Conservation (phyloP, 495 filamentous ascomycete species). For the Lentithecium fluviatile region DNA sequence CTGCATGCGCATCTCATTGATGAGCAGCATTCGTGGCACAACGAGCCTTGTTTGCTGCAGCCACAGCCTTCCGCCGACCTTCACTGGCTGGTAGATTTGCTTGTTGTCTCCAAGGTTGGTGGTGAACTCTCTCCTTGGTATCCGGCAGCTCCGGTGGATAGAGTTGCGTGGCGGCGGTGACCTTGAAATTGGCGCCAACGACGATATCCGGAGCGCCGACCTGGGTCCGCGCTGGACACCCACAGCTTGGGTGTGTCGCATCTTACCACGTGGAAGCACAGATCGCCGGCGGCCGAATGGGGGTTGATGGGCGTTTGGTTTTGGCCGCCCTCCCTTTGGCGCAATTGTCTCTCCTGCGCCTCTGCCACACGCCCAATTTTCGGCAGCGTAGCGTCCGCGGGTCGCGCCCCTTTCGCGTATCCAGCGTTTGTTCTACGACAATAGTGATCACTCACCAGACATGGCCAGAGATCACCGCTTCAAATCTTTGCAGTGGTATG, state of each 20-base stretch:
- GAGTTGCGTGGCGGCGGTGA: background rate
- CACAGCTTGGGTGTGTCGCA: conserved; percentile 10
- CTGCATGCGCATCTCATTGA: conserved; percentile 10
- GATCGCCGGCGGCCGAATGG: conserved; percentile 3
- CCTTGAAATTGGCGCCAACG: conserved; percentile 10
- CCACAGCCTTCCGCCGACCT: conserved; percentile 1
- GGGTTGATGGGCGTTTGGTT: background rate
- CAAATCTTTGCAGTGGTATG: background rate
- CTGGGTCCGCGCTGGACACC: background rate
- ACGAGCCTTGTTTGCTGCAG: background rate
- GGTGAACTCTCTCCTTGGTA: no score
- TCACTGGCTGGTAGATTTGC: background rate
- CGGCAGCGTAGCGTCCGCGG: background rate
- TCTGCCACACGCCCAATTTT: no score
- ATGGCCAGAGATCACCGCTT: no score
- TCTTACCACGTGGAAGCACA: conserved; percentile 28
- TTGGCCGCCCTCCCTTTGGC: conserved; percentile 1
- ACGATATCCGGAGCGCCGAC: conserved; percentile 10
- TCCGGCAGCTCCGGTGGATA: conserved; percentile 4
- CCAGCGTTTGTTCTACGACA: no score
- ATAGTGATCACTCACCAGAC: no score
- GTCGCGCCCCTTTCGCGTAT: no score
- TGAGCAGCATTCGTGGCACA: background rate
- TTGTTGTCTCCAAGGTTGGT: background rate
- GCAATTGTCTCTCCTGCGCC: conserved; percentile 28